Evolutionary conservation across 1,284 basidiomycete genomes (phyloP).

Genomic region (Coniferiporia sulphurascens): DNA sequence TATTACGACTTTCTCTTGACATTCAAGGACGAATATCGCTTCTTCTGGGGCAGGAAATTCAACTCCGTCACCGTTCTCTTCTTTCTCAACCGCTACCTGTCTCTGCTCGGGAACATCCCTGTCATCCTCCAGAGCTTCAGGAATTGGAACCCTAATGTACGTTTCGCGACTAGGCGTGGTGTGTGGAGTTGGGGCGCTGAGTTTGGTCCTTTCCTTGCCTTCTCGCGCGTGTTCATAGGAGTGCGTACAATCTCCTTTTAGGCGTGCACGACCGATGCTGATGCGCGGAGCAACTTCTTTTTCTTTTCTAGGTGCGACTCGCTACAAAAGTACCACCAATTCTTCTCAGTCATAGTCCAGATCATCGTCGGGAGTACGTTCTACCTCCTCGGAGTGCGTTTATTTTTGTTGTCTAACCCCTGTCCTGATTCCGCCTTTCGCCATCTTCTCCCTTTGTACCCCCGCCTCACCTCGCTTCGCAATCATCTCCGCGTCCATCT

Average conservation of each 20-base stretch:
- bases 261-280: neutral
- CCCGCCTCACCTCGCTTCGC: no score
- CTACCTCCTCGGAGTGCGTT: no score
- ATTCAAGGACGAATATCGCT: slow-evolving; percentile 11
- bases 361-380: slow-evolving; percentile 17
- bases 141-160: neutral
- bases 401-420: no score
- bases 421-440: no score
- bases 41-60: slow-evolving; percentile 15
- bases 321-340: slow-evolving; percentile 16
- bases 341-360: slow-evolving; percentile 12
- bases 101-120: slow-evolving; percentile 12
- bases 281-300: neutral
- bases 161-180: neutral
- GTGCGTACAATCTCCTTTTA: neutral
- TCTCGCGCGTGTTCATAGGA: neutral
- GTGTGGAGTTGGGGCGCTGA: neutral
- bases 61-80: slow-evolving; percentile 15
- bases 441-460: neutral
- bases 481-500: no score
- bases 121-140: slow-evolving; percentile 12
- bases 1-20: slow-evolving; percentile 19
- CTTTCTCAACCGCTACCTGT: slow-evolving; percentile 17
- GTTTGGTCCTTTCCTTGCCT: neutral
- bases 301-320: slow-evolving; percentile 4